These are phyloP conservation scores for Coniferiporia sulphurascens DNA, from an alignment of 1,284 basidiomycete species.

Conservation along the genomic window DNA sequence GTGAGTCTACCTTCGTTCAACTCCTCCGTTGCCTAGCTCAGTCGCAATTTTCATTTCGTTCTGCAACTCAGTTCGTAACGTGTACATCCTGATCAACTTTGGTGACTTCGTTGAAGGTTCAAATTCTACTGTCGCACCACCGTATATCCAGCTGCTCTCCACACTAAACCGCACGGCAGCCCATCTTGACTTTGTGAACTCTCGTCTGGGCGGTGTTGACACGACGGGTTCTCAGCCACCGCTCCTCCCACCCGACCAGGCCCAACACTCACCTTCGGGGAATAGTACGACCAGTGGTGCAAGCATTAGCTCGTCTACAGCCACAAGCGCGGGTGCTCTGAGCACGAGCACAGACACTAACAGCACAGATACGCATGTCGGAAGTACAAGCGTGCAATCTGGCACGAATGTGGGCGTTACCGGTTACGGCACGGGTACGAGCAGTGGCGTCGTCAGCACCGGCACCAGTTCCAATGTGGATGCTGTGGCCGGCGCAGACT, in stretches of 20 bases:
- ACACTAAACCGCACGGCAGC: conserved; percentile 38
- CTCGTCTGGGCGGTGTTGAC: conserved; percentile 47
- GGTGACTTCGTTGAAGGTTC: conserved; percentile 27
- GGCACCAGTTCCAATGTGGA: too few species aligned
- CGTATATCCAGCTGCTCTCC: conserved; percentile 51
- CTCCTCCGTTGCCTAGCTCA: background rate
- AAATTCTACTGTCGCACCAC: conserved; percentile 33
- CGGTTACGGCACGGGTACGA: background rate
- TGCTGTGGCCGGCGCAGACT: too few species aligned
- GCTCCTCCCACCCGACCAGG: conserved; percentile 14
- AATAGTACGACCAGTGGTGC: background rate
- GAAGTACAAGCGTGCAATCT: too few species aligned
- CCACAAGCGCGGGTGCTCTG: too few species aligned
- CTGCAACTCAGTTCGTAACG: conserved; percentile 39
- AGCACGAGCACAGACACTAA: too few species aligned
- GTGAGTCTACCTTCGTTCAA: conserved; percentile 31
- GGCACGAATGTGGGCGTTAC: background rate
- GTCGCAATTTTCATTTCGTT: conserved; percentile 39
- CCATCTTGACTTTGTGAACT: conserved; percentile 47
- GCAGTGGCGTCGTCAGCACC: background rate
- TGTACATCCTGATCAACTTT: conserved; percentile 25
- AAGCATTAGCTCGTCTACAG: too few species aligned
- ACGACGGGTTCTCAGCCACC: conserved; percentile 26
- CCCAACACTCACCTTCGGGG: background rate
- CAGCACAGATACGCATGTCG: too few species aligned